Percentiles rank a stretch among this genome's conserved stretches.
These are phyloP conservation scores for Phytophthora megakarya DNA, from an alignment of 352 stramenopile species.

Conservation along the genomic window DNA sequence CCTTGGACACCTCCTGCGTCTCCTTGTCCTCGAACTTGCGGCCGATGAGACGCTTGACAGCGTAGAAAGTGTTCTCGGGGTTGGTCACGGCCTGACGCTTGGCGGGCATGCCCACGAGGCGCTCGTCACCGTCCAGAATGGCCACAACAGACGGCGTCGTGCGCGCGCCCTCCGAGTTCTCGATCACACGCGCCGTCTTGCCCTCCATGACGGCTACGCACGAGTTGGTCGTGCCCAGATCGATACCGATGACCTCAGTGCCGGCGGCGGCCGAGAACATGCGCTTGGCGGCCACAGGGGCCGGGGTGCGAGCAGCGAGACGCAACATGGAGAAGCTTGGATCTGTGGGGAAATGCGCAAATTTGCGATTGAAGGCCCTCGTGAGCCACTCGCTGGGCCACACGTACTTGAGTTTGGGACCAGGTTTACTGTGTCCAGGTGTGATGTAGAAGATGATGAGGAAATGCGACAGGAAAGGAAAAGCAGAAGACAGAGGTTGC, in stretches of 20 bases:
- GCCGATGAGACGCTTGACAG: conserved; percentile 98
- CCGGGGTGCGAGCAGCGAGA: conserved; percentile 27
- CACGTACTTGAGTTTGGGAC: conserved; percentile 22
- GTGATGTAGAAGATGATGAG: neutral
- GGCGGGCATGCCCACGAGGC: conserved; percentile 95
- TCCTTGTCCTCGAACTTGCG: conserved; percentile 93
- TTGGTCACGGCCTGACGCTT: conserved; percentile 98
- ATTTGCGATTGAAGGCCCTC: conserved; percentile 35
- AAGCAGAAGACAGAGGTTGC: neutral
- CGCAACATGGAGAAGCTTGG: conserved; percentile 22
- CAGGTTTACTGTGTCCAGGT: neutral
- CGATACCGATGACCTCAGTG: conserved; percentile 93
- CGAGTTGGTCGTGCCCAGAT: conserved; percentile 98
- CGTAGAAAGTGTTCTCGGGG: conserved; percentile 98
- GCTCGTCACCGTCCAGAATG: conserved; percentile 93
- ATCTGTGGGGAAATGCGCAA: conserved; percentile 40
- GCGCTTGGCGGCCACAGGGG: conserved; percentile 36
- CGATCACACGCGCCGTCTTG: conserved; percentile 95
- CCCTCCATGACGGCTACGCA: conserved; percentile 78
- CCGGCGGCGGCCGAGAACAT: conserved; percentile 57
- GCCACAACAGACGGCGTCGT: conserved; percentile 97
- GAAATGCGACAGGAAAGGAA: neutral
- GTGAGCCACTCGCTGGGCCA: conserved; percentile 31
- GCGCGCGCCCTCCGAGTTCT: conserved; percentile 96
- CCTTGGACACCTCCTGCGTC: conserved; percentile 93